These are phyloP conservation scores for Euphorbia schlechtendalii DNA, from an alignment of 441 rosid species.

Conservation along the genomic window DNA sequence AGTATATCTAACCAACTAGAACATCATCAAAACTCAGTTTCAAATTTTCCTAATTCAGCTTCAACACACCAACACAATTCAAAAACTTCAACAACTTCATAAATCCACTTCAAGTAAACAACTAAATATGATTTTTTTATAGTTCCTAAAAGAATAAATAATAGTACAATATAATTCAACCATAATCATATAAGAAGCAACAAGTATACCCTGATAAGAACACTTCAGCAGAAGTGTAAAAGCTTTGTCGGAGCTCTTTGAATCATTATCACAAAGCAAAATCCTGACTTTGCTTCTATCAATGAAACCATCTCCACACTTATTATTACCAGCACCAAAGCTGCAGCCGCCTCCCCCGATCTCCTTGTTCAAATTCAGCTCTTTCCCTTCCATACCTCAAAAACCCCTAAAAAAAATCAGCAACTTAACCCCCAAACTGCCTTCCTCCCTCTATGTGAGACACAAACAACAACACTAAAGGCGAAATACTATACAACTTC, in stretches of 20 bases:
- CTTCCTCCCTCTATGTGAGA: no score
- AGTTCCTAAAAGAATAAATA: background rate
- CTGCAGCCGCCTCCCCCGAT: conserved; percentile 28
- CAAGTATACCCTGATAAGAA: conserved; percentile 74
- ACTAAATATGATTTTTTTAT: background rate
- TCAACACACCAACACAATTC: background rate
- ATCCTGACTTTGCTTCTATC: conserved; percentile 96
- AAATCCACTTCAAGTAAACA: background rate
- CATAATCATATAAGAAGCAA: background rate
- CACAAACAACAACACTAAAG: no score
- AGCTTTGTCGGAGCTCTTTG: conserved; percentile 63
- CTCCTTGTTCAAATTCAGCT: conserved; percentile 51
- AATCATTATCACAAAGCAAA: conserved; percentile 79
- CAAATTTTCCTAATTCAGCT: background rate
- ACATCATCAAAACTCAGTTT: background rate
- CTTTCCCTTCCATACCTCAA: conserved; percentile 35
- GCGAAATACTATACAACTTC: conserved; percentile 33
- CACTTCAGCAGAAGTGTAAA: conserved; percentile 71
- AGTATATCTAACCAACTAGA: background rate
- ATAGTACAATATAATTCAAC: background rate
- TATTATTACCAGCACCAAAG: conserved; percentile 13
- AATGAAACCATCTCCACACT: conserved; percentile 51
- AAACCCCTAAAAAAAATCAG: conserved; percentile 12
- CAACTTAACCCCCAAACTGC: background rate
- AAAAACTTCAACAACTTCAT: background rate